Evolutionary conservation across 108 stramenopile genomes (phyloP).

Genomic region (Pseudonitzschia delicatissima): DNA sequence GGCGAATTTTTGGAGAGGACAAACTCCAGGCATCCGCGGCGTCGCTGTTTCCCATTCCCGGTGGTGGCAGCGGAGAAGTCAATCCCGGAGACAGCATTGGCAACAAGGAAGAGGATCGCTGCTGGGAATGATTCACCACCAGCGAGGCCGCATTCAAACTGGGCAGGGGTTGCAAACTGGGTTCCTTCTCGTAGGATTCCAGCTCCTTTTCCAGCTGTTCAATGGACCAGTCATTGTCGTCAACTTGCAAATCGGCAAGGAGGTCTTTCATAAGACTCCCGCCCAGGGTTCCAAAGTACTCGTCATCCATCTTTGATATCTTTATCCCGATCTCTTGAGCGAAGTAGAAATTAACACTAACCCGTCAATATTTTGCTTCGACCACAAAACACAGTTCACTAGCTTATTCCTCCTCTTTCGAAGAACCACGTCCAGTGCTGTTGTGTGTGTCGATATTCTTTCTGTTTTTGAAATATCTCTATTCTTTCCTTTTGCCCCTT

Average conservation of each 20-base stretch:
- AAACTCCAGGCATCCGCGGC: constrained; percentile 67
- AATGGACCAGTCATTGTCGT: constrained; percentile 48
- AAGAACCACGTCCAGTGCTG: no score
- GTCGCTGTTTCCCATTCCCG: neutral
- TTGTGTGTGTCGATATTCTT: no score
- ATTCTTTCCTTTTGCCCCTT: no score
- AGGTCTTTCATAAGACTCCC: constrained; percentile 79
- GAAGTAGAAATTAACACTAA: no score
- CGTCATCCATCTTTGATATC: constrained; percentile 35
- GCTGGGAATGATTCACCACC: constrained; percentile 45
- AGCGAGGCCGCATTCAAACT: constrained; percentile 61
- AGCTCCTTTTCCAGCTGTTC: constrained; percentile 67
- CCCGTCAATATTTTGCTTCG: no score
- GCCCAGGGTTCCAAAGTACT: constrained; percentile 57
- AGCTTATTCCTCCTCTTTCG: no score
- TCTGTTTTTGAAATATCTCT: no score
- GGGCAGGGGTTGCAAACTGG: constrained; percentile 17
- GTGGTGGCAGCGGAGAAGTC: constrained; percentile 6
- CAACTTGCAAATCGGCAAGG: constrained; percentile 68
- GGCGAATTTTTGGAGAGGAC: constrained; percentile 69
- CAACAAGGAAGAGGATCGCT: neutral
- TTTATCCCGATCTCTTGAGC: neutral
- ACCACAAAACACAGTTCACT: no score
- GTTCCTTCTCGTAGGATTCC: constrained; percentile 39
- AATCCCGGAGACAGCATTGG: constrained; percentile 11